Percentiles rank a stretch among this genome's conserved stretches.
Conservation (phyloP, 306 rosid species). For the Notholithocarpus densiflorus region DNA sequence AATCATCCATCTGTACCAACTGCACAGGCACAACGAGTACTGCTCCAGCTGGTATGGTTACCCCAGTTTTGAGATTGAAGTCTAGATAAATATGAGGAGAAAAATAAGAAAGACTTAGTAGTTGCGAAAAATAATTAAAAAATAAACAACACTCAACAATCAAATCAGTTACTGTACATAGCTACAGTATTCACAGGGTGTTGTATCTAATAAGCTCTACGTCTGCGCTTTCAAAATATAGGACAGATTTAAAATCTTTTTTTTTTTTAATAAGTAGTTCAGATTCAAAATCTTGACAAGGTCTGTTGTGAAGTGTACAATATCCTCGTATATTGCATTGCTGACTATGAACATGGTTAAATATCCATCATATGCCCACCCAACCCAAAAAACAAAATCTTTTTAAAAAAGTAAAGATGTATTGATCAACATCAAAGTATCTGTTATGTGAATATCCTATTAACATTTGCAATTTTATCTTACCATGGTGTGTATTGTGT, state of each 20-base stretch:
- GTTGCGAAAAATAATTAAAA: slow-evolving; percentile 1
- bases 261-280: too few relatives aligned
- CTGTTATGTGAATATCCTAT: not conserved
- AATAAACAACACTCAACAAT: not conserved
- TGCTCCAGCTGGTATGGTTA: slow-evolving; percentile 71
- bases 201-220: not conserved
- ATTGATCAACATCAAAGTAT: not conserved
- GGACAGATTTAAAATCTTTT: not conserved
- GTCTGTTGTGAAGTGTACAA: not conserved
- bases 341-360: not conserved
- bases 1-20: slow-evolving; percentile 64
- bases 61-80: slow-evolving; percentile 53
- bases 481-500: not conserved
- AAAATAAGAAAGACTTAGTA: slow-evolving; percentile 22
- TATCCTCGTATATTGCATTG: not conserved
- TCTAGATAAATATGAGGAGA: slow-evolving; percentile 35
- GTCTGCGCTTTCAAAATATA: not conserved
- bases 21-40: slow-evolving; percentile 64
- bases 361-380: not conserved
- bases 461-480: not conserved
- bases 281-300: not conserved
- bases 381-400: not conserved
- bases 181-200: not conserved
- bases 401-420: not conserved
- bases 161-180: not conserved